Evolutionary conservation across 2,329 filamentous ascomycete genomes (phyloP), one percentile per base, ranked within the genome.

Genomic region (Fusarium globosum): DNA sequence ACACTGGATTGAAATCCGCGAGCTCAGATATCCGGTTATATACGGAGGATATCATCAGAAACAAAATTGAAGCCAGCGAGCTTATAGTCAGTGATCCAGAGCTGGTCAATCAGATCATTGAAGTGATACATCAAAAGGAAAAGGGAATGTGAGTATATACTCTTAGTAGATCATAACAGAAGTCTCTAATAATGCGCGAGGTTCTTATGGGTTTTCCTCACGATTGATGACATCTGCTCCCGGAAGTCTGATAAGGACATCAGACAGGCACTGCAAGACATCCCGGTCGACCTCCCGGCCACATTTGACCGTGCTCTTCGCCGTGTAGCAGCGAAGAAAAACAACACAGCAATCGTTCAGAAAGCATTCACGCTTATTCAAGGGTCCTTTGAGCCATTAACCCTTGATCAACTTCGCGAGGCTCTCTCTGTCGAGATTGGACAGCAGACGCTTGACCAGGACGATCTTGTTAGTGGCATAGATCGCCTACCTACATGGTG

Each of bases 121-220:
- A 36, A 18, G 23, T 10, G n/a, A 61, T 61, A 18, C 11, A n/a
- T 28, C 35, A 8, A 9, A 62, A 57, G 38, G 60, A 62, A 33
- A 53, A 57, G 5, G 60, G 60, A 23, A 48, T 57, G 51, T 57
- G 26, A 39, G 60, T n/a, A 20, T 2, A 20, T 2, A 18, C 3
- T 13, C 7, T 2, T 1, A 10, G 12, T 4, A 10, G 3, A 13
- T 13, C 7, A 4, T 14, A 12, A 14, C 4, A 12, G 6, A 16
- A 8, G 14, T 26, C 2, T 18, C 56, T 59, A 36, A 48, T 15
- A 7, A 28, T 6, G 1, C 6, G 26, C 3, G 12, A 72, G 71
- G 72, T 74, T 75, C 14, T 23, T 74, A 2, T 74, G 71, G 72
- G 68, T 23, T 3, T 70, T 52, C 16, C 61, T 74, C 2, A 51